phyloP scores from a whole-genome alignment of 2,329 filamentous ascomycete species.

The Colletotrichum orchidophilum region DNA sequence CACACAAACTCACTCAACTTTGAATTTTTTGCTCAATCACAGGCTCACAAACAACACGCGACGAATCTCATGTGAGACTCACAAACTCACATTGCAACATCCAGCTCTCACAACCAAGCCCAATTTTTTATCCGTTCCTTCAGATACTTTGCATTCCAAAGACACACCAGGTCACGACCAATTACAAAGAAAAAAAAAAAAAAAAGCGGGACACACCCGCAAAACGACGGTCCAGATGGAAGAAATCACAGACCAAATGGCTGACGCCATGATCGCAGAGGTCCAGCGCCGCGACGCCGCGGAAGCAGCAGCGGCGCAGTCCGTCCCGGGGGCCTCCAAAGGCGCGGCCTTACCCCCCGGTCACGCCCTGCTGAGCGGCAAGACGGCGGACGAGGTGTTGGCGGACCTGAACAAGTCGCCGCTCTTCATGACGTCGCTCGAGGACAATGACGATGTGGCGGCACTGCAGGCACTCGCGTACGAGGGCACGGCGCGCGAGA shows the following conservation, averaged over 20 bases:
- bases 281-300: background rate
- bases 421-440: slow-evolving; percentile 95
- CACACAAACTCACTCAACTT: slow-evolving; percentile 18
- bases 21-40: slow-evolving; percentile 11
- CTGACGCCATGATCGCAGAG: slow-evolving; percentile 41
- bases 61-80: slow-evolving; percentile 3
- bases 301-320: background rate
- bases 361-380: slow-evolving; percentile 46
- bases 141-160: background rate
- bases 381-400: slow-evolving; percentile 64
- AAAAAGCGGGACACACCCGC: background rate
- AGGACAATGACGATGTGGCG: slow-evolving; percentile 85
- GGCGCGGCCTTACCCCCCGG: slow-evolving; percentile 57
- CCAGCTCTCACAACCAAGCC: background rate
- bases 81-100: background rate
- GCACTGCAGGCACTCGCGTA: slow-evolving; percentile 91
- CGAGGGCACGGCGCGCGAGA: slow-evolving; percentile 88
- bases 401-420: slow-evolving; percentile 72
- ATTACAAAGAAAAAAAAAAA: too few species aligned
- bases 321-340: slow-evolving; percentile 39
- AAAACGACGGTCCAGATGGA: slow-evolving; percentile 49
- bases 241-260: slow-evolving; percentile 54
- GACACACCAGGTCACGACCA: background rate
- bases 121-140: background rate
- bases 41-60: background rate